Conservation (phyloP, 2,329 filamentous ascomycete genomes). For the Penicillium corylophilum region DNA sequence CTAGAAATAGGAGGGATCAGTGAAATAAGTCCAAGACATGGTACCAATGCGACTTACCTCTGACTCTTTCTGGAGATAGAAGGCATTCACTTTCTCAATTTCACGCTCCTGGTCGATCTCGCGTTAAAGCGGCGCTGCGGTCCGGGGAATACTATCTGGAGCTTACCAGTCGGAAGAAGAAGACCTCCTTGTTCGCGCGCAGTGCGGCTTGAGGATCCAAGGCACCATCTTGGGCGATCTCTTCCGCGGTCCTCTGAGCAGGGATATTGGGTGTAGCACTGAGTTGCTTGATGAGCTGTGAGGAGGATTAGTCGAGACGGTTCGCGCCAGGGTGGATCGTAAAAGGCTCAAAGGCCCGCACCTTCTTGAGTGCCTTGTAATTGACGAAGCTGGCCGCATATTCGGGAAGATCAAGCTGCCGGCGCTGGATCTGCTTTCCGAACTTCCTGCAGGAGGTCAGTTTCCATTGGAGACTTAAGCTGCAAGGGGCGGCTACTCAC, state of each 20-base stretch:
- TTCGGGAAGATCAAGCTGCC: slow-evolving; percentile 97
- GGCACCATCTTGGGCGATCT: slow-evolving; percentile 43
- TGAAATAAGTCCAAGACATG: neutral
- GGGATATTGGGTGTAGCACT: slow-evolving; percentile 84
- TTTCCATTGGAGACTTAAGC: neutral
- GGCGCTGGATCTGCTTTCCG: slow-evolving; percentile 98
- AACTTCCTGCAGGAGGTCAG: slow-evolving; percentile 74
- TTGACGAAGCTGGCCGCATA: slow-evolving; percentile 99
- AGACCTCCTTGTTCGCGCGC: slow-evolving; percentile 96
- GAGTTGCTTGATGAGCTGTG: slow-evolving; percentile 94
- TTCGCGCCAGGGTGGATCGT: neutral
- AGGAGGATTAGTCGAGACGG: slow-evolving; percentile 24
- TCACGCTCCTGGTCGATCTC: slow-evolving; percentile 73
- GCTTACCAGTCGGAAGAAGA: slow-evolving; percentile 91
- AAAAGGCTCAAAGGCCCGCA: slow-evolving; percentile 37
- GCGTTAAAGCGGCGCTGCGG: neutral
- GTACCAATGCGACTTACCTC: slow-evolving; percentile 62
- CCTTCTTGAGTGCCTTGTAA: slow-evolving; percentile 99
- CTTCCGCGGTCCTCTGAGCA: slow-evolving; percentile 63
- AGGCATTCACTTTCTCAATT: slow-evolving; percentile 96
- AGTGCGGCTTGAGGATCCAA: slow-evolving; percentile 80
- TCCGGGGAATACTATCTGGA: neutral
- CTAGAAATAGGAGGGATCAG: slow-evolving; percentile 46
- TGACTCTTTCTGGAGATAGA: slow-evolving; percentile 96
- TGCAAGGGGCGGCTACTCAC: slow-evolving; percentile 6